Conservation (phyloP, 1,139 yeast genomes). For the Yamadazyma diddensiae region DNA sequence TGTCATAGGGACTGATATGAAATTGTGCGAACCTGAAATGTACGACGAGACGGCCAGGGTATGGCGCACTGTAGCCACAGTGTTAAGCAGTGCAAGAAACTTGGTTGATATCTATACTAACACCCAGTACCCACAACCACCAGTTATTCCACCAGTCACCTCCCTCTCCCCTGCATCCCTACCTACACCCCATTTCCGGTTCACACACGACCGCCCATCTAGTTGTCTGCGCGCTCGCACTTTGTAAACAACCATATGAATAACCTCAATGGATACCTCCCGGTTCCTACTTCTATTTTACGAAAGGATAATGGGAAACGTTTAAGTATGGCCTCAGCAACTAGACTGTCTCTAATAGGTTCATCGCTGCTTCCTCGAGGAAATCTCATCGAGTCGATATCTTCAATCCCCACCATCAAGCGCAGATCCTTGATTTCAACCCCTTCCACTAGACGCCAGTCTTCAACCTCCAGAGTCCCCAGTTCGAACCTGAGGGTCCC, state of each 20-base stretch:
- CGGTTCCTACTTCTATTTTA: conserved; percentile 24
- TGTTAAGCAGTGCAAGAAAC: too few species aligned
- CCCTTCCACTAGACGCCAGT: conserved; percentile 18
- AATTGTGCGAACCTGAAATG: not conserved
- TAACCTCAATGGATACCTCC: conserved; percentile 9
- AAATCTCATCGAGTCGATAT: conserved; percentile 19
- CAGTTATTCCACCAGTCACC: too few species aligned
- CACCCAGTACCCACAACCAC: too few species aligned
- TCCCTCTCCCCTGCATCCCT: too few species aligned
- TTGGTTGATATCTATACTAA: too few species aligned
- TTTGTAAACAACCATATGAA: conserved; percentile 5
- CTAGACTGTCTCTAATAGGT: conserved; percentile 29
- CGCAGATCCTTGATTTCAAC: conserved; percentile 12
- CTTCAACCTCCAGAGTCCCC: too few species aligned
- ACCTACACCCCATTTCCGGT: too few species aligned
- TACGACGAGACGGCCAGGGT: not conserved
- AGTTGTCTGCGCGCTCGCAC: not conserved
- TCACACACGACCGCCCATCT: not conserved
- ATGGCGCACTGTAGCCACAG: too few species aligned
- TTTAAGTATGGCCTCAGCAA: conserved; percentile 35
- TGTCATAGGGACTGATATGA: conserved; percentile 6
- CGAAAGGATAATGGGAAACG: conserved; percentile 30
- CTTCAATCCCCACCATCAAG: conserved; percentile 32
- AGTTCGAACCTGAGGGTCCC: too few species aligned
- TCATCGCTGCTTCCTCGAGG: not conserved